phyloP scores from a whole-genome alignment of 495 filamentous ascomycete genomes.

The Evernia prunastri region DNA sequence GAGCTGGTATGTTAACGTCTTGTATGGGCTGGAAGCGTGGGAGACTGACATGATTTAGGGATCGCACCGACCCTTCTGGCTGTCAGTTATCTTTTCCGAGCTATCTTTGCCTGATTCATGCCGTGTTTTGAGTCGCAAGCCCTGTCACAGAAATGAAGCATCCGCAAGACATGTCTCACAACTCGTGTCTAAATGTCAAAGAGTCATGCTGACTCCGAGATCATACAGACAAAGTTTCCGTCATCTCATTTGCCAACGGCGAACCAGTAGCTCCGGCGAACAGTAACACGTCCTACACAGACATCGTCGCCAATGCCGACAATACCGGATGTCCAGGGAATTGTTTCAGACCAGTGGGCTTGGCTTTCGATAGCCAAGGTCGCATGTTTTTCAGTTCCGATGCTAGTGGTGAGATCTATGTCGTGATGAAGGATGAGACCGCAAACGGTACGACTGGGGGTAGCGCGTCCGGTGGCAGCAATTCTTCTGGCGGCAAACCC shows the following conservation, averaged over 20 bases:
- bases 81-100: too few species aligned
- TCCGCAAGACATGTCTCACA: too few species aligned
- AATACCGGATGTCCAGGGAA: conserved; percentile 36
- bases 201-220: too few species aligned
- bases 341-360: conserved; percentile 53
- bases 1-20: conserved; percentile 37
- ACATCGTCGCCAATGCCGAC: conserved; percentile 48
- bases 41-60: conserved; percentile 22
- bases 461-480: conserved; percentile 4
- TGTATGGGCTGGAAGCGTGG: not conserved
- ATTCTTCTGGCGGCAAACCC: conserved; percentile 4
- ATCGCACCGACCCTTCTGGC: conserved; percentile 47
- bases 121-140: too few species aligned
- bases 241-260: conserved; percentile 38
- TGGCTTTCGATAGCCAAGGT: conserved; percentile 43
- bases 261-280: conserved; percentile 38
- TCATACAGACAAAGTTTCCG: conserved; percentile 49
- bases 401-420: conserved; percentile 52
- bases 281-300: conserved; percentile 37
- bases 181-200: too few species aligned
- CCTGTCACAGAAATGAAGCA: too few species aligned
- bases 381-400: conserved; percentile 53
- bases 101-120: too few species aligned
- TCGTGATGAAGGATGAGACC: conserved; percentile 33
- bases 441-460: conserved; percentile 10